These are phyloP conservation scores for Penstemon barbatus DNA, from an alignment of 257 asterid species.

Conservation along the genomic window DNA sequence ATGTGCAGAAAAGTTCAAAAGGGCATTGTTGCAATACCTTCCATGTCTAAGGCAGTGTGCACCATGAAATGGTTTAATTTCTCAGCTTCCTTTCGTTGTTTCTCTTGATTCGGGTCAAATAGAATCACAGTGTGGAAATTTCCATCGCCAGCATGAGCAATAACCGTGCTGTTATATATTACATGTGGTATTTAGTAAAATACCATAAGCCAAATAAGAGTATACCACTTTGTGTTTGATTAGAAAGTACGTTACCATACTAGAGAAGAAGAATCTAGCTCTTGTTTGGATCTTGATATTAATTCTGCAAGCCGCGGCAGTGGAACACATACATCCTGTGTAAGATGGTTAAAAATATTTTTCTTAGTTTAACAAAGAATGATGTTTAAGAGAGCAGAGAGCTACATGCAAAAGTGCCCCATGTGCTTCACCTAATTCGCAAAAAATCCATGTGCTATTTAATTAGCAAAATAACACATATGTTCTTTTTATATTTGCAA, in stretches of 20 bases:
- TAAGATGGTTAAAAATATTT: too few species aligned
- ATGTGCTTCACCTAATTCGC: too few species aligned
- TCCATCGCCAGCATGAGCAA: constrained; percentile 99
- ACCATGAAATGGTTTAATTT: constrained; percentile 88
- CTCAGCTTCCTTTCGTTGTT: constrained; percentile 82
- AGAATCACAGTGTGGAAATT: constrained; percentile 83
- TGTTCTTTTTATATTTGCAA: too few species aligned
- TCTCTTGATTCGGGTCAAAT: constrained; percentile 69
- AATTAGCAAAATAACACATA: too few species aligned
- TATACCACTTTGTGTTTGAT: not conserved
- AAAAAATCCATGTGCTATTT: too few species aligned
- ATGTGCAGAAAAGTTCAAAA: too few species aligned
- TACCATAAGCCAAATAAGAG: not conserved
- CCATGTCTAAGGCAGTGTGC: constrained; percentile 83
- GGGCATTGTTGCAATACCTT: constrained; percentile 50
- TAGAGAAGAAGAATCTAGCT: constrained; percentile 75
- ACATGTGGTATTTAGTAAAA: constrained; percentile 1
- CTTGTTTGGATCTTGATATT: constrained; percentile 76
- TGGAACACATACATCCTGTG: constrained; percentile 94
- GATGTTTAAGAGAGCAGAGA: too few species aligned
- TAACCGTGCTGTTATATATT: constrained; percentile 63
- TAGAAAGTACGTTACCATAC: constrained; percentile 53
- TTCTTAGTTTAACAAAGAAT: too few species aligned
- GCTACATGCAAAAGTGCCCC: too few species aligned
- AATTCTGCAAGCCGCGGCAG: constrained; percentile 80